Percentiles rank a stretch among this genome's conserved stretches.
Conservation (phyloP, 2,329 filamentous ascomycete genomes). For the Aspergillus flavus region DNA sequence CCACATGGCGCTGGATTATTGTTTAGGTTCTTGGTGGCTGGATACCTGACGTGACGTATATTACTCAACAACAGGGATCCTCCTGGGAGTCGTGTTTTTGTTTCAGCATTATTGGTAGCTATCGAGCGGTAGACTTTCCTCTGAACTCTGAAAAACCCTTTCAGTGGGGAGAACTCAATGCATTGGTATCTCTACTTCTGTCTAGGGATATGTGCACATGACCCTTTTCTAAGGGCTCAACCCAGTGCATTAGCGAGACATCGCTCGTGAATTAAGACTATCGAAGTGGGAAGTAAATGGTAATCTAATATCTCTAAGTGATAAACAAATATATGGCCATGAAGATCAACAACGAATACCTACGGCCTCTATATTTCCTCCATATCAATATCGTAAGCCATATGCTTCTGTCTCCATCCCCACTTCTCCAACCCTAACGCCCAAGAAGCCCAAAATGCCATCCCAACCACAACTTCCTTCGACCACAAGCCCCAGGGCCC, state of each 20-base stretch:
- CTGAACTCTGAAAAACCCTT: not conserved
- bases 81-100: not conserved
- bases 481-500: constrained; percentile 30
- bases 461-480: constrained; percentile 26
- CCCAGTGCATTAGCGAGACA: not conserved
- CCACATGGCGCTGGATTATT: not conserved
- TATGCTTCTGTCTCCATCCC: constrained; percentile 25
- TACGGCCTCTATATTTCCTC: not conserved
- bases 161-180: not conserved
- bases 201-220: too few species aligned
- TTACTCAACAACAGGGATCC: not conserved
- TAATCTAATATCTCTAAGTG: not conserved
- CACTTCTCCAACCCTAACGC: constrained; percentile 25
- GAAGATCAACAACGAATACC: not conserved
- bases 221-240: not conserved
- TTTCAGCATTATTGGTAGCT: not conserved
- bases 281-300: not conserved
- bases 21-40: not conserved
- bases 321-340: too few species aligned
- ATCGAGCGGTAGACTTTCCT: not conserved
- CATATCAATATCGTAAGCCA: constrained; percentile 36
- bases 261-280: not conserved
- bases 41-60: not conserved
- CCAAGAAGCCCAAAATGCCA: constrained; percentile 18
- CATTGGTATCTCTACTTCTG: not conserved